A percentile compares a stretch with the other conserved stretches of the same genome.
Conservation (phyloP, 1,139 yeast genomes). For the Hansenula lynferdii region DNA sequence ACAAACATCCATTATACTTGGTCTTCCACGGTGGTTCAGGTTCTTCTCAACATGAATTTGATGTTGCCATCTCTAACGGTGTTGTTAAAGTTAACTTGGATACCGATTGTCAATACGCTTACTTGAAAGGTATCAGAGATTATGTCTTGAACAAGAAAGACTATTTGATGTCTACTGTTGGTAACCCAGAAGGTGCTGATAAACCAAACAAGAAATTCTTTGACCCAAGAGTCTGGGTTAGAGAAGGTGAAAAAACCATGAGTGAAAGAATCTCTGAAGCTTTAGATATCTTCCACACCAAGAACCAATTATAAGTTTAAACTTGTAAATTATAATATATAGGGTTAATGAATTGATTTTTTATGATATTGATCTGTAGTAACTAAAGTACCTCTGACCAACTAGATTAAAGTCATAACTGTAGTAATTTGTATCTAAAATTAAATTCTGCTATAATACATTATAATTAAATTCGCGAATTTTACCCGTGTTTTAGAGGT, state of each 20-base stretch:
- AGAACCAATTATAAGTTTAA: constrained; percentile 45
- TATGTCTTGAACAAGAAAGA: constrained; percentile 95
- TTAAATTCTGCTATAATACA: too few species aligned
- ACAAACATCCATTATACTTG: constrained; percentile 80
- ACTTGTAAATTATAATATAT: not conserved
- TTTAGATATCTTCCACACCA: constrained; percentile 81
- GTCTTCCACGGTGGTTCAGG: constrained; percentile 99
- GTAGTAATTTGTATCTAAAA: too few species aligned
- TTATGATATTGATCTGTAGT: too few species aligned
- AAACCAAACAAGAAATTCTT: constrained; percentile 99
- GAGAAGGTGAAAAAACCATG: constrained; percentile 99
- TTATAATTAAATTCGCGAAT: too few species aligned
- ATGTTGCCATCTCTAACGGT: constrained; percentile 87
- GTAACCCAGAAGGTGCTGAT: constrained; percentile 99
- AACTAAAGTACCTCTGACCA: too few species aligned
- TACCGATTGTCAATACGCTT: constrained; percentile 98
- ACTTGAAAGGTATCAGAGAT: constrained; percentile 95
- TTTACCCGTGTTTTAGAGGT: not conserved
- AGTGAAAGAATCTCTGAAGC: constrained; percentile 77
- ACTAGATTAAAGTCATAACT: too few species aligned
- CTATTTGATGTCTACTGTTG: constrained; percentile 82
- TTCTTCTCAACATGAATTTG: constrained; percentile 87
- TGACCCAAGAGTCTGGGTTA: constrained; percentile 99
- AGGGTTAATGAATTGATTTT: too few species aligned
- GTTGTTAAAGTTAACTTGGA: constrained; percentile 99